Conservation (phyloP, 2,329 filamentous ascomycete genomes). For the Ampelomyces quisqualis region DNA sequence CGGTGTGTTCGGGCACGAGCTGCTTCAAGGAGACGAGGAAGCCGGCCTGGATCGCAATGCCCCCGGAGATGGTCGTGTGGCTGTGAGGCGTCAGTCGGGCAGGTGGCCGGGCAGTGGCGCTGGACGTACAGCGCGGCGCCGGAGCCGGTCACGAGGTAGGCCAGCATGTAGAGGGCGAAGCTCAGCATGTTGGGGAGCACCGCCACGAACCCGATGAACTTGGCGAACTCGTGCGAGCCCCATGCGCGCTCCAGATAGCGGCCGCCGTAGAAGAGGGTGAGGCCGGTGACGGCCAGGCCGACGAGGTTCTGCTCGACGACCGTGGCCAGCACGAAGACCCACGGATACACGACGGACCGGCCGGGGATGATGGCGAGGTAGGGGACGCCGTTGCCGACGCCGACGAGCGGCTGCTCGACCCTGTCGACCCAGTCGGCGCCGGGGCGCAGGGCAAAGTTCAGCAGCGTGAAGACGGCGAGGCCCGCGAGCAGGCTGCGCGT, state of each 20-base stretch:
- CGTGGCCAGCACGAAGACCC: conserved; percentile 84
- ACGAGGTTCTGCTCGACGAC: conserved; percentile 93
- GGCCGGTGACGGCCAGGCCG: conserved; percentile 72
- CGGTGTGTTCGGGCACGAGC: conserved; percentile 93
- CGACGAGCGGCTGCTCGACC: conserved; percentile 46
- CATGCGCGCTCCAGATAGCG: conserved; percentile 94
- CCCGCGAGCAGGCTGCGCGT: conserved; percentile 78
- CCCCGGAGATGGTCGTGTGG: conserved; percentile 83
- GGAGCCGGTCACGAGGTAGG: conserved; percentile 68
- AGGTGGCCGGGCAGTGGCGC: neutral
- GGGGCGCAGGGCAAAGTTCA: conserved; percentile 73
- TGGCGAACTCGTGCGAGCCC: conserved; percentile 88
- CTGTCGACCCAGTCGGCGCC: conserved; percentile 48
- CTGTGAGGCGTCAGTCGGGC: conserved; percentile 26
- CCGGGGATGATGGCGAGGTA: conserved; percentile 87
- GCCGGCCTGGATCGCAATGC: conserved; percentile 83
- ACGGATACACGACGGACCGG: conserved; percentile 81
- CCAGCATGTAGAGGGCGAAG: conserved; percentile 71
- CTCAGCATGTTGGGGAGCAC: conserved; percentile 78
- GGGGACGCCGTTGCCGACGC: conserved; percentile 67
- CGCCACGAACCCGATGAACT: conserved; percentile 77
- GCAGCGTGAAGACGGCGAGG: conserved; percentile 73
- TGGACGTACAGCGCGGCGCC: conserved; percentile 66
- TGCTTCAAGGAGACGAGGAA: conserved; percentile 98
- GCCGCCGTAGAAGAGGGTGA: conserved; percentile 86